A percentile compares a stretch with the other conserved stretches of the same genome.
phyloP scores from a whole-genome alignment of 106 monocot genomes.

The Platanthera zijinensis region DNA sequence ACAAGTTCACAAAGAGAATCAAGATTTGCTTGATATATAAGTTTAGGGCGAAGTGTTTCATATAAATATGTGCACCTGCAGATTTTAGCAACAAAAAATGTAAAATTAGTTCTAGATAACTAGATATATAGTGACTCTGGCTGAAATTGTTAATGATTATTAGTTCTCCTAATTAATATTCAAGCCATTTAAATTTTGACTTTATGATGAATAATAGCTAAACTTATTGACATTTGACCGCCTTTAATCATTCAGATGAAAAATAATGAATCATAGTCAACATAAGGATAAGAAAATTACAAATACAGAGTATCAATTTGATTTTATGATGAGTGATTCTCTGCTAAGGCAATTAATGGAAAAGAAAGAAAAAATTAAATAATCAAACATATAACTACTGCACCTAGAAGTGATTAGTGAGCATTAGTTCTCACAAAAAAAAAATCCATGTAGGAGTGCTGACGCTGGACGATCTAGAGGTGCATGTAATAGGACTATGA shows the following conservation, averaged over 20 bases:
- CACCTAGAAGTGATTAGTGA: neutral
- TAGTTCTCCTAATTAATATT: neutral
- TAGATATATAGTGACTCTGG: neutral
- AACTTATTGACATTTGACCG: neutral
- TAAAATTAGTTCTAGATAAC: neutral
- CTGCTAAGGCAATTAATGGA: neutral
- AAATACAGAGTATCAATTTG: neutral
- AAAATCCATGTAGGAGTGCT: too few relatives aligned
- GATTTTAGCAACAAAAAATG: conserved; percentile 9
- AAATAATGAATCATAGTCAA: neutral
- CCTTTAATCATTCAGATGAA: neutral
- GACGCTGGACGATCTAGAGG: too few relatives aligned
- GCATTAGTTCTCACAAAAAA: too few relatives aligned
- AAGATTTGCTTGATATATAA: conserved; percentile 86
- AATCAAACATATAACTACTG: neutral
- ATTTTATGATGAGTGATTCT: neutral
- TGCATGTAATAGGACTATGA: too few relatives aligned
- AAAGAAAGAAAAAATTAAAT: neutral
- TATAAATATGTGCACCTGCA: conserved; percentile 87
- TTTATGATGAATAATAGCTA: neutral
- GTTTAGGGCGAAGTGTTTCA: conserved; percentile 84
- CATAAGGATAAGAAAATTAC: neutral
- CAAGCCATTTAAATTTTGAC: neutral
- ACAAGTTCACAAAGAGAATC: conserved; percentile 98
- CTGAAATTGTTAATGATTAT: neutral